Percentiles rank a stretch among this genome's conserved stretches.
These are phyloP conservation scores for Kewa caespitosa DNA, from an alignment of 179 eudicot species.

Conservation along the genomic window DNA sequence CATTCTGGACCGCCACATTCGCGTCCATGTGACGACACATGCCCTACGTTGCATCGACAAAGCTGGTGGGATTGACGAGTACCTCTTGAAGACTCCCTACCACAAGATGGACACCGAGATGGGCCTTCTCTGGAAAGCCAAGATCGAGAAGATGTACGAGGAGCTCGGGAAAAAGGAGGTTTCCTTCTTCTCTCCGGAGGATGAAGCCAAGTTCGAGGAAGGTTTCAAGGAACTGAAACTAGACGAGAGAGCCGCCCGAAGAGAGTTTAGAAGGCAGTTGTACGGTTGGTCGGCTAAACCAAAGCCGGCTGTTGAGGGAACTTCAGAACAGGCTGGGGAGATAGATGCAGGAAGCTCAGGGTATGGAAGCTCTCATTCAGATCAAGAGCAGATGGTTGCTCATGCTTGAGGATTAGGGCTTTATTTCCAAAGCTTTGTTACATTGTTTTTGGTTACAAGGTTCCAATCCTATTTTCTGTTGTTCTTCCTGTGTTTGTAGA, in stretches of 20 bases:
- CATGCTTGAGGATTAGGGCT: conserved; percentile 35
- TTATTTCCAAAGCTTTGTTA: neutral
- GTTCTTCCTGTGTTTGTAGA: conserved; percentile 11
- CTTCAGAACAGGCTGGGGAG: conserved; percentile 25
- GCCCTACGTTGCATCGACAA: conserved; percentile 96
- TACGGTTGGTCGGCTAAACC: conserved; percentile 41
- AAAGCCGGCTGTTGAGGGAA: conserved; percentile 29
- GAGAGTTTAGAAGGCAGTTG: conserved; percentile 57
- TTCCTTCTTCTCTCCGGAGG: conserved; percentile 77
- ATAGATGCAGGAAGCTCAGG: conserved; percentile 25
- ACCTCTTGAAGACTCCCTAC: conserved; percentile 88
- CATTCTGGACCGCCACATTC: conserved; percentile 80
- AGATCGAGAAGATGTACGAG: conserved; percentile 83
- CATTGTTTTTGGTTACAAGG: conserved; percentile 3
- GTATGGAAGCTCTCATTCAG: conserved; percentile 36
- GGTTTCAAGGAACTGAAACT: conserved; percentile 58
- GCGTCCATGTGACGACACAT: conserved; percentile 81
- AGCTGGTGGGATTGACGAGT: conserved; percentile 97
- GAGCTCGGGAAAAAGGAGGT: conserved; percentile 81
- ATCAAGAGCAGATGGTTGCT: conserved; percentile 53
- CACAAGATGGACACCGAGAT: conserved; percentile 94
- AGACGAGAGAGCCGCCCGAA: conserved; percentile 52
- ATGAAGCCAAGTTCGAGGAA: conserved; percentile 69
- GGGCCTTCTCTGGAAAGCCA: conserved; percentile 89
- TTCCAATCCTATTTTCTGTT: neutral